Percentiles rank a stretch among this genome's conserved stretches.
phyloP scores from a whole-genome alignment of 495 filamentous ascomycete species.

The Pyrenopolyporus hunteri region DNA sequence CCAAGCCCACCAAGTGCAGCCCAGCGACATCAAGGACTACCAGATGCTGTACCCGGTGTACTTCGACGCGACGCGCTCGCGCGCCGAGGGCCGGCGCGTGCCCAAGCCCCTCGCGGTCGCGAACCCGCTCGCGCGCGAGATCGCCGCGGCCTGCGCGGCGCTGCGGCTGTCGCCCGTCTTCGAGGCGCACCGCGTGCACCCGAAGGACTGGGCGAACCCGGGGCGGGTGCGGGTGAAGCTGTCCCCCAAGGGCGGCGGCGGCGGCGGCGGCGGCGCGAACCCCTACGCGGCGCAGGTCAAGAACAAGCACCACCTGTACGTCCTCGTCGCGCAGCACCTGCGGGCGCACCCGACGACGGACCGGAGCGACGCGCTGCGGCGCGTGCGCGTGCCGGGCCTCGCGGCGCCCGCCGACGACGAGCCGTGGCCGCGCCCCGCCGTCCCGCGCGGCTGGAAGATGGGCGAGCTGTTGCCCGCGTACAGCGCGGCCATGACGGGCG shows the following conservation, averaged over 20 bases:
- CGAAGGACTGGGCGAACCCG: constrained; percentile 97
- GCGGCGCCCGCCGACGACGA: constrained; percentile 61
- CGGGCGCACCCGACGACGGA: constrained; percentile 74
- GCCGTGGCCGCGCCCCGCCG: constrained; percentile 70
- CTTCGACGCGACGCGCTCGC: constrained; percentile 79
- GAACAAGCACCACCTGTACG: constrained; percentile 91
- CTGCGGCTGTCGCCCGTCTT: constrained; percentile 78
- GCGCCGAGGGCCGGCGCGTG: constrained; percentile 81
- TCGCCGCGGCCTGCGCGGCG: constrained; percentile 79
- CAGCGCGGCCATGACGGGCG: constrained; percentile 85
- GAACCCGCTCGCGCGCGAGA: constrained; percentile 88
- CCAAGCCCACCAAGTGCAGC: constrained; percentile 46
- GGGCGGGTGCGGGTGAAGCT: constrained; percentile 83
- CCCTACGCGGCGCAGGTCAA: constrained; percentile 54
- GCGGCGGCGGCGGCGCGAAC: background rate
- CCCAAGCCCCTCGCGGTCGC: constrained; percentile 69
- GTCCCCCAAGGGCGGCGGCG: constrained; percentile 3
- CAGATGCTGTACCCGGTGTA: constrained; percentile 95
- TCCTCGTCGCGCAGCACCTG: constrained; percentile 75
- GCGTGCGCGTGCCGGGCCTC: constrained; percentile 68
- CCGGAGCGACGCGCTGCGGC: constrained; percentile 66
- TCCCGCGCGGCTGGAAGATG: constrained; percentile 94
- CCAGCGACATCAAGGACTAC: constrained; percentile 63
- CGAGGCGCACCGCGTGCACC: constrained; percentile 90
- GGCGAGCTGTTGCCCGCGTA: constrained; percentile 82